Evolutionary conservation across 768 basidiomycete species (phyloP), one percentile per base, ranked within the genome.

Genomic region (Ramaria sp.): DNA sequence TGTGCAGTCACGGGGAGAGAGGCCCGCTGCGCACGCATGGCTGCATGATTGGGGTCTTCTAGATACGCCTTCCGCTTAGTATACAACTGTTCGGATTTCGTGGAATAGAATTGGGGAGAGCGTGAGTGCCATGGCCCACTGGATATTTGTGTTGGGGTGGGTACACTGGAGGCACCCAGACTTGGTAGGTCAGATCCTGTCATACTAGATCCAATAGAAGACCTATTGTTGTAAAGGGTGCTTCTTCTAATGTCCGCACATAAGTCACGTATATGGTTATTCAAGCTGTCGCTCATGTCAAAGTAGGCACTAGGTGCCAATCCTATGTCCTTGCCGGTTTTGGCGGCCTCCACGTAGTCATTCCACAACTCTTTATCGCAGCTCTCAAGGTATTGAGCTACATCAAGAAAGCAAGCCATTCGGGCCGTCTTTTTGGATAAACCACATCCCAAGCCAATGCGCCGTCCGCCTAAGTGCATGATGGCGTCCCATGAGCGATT

Each of bases 291-390:
- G 60, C 79, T 79, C 62, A 89, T 78, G 48, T 75, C 68, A 64
- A 92, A 83, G 28, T 71, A 69, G 15, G 92, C 77, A 53, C 74
- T 79, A 12, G 85, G 85, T 3, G 82, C 87, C 63, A 85, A 67
- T 15, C 83, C 84, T 24, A 89, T 74, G 58, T 83, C 79, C 49
- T 79, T 76, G 24, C 86, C 84, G 3, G 77, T 73, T 63, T 79
- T 79, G 34, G 74, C 73, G 10, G 81, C 81, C 53, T 72, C 67
- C 6, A 78, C 62, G 64, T 83, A 97, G 20, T 76, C 70, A 54
- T 74, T 71, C 94, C 94, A 97, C 24, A 97, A 74, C 0, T 74
- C 75, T 0, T 77, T 73, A 65, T 97, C 94, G 65, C 89, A 94
- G 54, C 71, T 74, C 65, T 94, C 86, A 56, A 97, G 78, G 65